Evolutionary conservation across 495 filamentous ascomycete species (phyloP), one percentile per base, ranked within the genome.

Genomic region (Podospora bellae-mahoneyi): DNA sequence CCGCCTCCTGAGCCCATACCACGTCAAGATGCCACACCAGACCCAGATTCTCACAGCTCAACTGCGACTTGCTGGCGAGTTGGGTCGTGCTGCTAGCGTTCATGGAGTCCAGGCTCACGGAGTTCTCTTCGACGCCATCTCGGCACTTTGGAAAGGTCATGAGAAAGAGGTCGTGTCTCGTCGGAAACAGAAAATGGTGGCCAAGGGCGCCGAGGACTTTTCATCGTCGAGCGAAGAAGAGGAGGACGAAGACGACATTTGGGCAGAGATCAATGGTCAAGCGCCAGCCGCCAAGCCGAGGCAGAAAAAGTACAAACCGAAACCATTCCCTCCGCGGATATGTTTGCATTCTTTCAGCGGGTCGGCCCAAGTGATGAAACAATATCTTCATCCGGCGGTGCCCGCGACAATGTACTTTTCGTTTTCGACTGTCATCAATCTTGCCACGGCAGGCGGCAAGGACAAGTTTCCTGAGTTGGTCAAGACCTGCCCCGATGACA

Each of bases 331-430:
- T 9, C 93, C 94, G 2, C 86, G 94, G 39, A 89, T 98, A 72
- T 99, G 95, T 74, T 84, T 99, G 72, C 95, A 99, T 78, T 97
- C 93, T 0, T 99, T 92, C 75, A 93, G 91, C 39, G 96, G 93
- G 0, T 85, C 91, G n/a, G 78, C 85, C 23, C 89, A 95, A 54
- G 84, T 87, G 28, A 73, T 97, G 32, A 90, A 84, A 60, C 92
- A 94, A 75, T 97, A 96, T 69, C 77, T 93, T 68, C 81, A 90
- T 70, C 88, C 86, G 2, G 84, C 87, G 0, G 86, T 95, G 23
- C 94, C 96, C 0, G 88, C 88, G 3, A 83, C 88, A 48, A 83
- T 97, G 9, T 99, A 87, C 75, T 94, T 95, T 73, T 97, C 93
- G 0, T 97, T 98, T 73, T 97, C 93, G 0, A 85, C 83, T 2